Evolutionary conservation across 208 protist genomes (phyloP).

Genomic region (Leishmania guyanensis): DNA sequence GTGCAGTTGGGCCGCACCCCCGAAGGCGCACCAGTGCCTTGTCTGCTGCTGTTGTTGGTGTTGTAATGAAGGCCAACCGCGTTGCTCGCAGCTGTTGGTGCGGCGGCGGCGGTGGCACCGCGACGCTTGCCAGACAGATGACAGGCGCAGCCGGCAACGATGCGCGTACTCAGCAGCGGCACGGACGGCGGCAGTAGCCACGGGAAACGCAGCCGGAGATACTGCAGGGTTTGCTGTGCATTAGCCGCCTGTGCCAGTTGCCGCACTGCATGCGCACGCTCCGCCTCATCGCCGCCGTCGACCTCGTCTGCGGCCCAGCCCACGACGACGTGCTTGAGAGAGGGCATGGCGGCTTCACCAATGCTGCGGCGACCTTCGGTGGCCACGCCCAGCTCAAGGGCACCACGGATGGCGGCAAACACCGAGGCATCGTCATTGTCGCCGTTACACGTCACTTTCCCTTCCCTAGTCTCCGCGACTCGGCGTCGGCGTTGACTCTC

Average conservation of each 20-base stretch:
- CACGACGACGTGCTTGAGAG: conserved; percentile 39
- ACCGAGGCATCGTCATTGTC: not conserved
- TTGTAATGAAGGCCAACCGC: not conserved
- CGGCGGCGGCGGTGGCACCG: conserved; percentile 11
- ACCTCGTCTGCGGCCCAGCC: conserved; percentile 12
- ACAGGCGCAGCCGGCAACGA: conserved; percentile 27
- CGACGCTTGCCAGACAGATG: conserved; percentile 29
- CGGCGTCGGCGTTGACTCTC: not conserved
- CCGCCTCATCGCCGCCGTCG: not conserved
- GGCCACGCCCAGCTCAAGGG: conserved; percentile 34
- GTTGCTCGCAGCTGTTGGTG: not conserved
- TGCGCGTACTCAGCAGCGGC: conserved; percentile 11
- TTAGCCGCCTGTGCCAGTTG: not conserved
- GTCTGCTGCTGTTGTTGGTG: not conserved
- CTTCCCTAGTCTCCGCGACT: not conserved
- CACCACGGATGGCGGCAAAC: conserved; percentile 11
- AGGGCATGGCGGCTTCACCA: conserved; percentile 40
- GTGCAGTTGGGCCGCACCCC: not conserved
- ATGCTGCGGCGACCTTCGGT: conserved; percentile 38
- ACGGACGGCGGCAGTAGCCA: conserved; percentile 39
- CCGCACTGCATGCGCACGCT: not conserved
- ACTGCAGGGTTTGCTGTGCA: conserved; percentile 23
- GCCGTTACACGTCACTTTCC: not conserved
- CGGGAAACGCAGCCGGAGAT: conserved; percentile 47
- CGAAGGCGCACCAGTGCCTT: not conserved